phyloP scores from a whole-genome alignment of 805 yeast genomes.

The Kluyveromyces aestuarii region DNA sequence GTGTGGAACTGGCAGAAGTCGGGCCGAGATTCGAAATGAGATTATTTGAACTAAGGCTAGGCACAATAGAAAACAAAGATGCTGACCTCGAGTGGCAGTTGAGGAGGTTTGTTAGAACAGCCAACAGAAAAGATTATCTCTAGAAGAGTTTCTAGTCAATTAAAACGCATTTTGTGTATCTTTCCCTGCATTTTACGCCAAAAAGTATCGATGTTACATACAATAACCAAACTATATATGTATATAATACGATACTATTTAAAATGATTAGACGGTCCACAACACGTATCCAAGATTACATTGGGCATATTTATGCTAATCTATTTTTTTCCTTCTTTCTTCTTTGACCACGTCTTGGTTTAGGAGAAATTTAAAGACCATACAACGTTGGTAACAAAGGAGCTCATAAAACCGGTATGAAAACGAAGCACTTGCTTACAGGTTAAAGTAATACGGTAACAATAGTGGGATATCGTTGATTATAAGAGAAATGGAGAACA shows the following conservation, averaged over 20 bases:
- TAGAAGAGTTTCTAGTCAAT: conserved; percentile 5
- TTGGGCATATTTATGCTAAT: not conserved
- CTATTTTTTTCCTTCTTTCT: not conserved
- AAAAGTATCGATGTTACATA: not conserved
- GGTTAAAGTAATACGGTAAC: not conserved
- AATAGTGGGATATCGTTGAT: not conserved
- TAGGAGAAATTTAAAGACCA: not conserved
- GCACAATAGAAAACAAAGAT: conserved; percentile 89
- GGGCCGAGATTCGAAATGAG: conserved; percentile 99
- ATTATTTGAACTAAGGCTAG: conserved; percentile 76
- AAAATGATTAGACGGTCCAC: not conserved
- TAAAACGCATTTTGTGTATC: not conserved
- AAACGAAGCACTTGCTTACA: no score
- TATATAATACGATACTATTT: not conserved
- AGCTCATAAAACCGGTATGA: not conserved
- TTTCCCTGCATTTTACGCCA: not conserved
- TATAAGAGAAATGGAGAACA: not conserved
- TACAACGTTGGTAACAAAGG: not conserved
- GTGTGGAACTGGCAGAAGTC: conserved; percentile 87
- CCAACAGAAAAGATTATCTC: conserved; percentile 86
- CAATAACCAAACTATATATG: not conserved
- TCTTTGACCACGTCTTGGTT: not conserved
- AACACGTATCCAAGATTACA: not conserved
- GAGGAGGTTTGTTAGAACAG: conserved; percentile 89
- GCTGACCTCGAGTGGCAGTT: conserved; percentile 98